These are phyloP conservation scores for Conidiobolus incongruus DNA, from an alignment of 371 early-diverging fungal genomes.

Conservation along the genomic window DNA sequence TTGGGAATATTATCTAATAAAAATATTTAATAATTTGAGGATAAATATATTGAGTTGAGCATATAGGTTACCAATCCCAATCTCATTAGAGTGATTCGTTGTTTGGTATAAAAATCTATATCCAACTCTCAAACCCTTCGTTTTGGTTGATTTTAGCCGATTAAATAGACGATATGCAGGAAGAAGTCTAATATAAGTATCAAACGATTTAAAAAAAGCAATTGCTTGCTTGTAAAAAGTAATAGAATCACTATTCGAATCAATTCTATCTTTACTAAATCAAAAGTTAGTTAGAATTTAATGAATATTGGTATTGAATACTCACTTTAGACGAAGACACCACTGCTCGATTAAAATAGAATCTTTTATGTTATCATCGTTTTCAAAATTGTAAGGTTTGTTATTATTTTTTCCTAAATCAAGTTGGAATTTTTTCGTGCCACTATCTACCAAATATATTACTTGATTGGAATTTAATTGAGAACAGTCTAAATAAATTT, in stretches of 20 bases:
- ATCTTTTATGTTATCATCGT: not conserved
- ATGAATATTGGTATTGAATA: not conserved
- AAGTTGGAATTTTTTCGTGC: not conserved
- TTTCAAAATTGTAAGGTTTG: not conserved
- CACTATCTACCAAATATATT: slow-evolving; percentile 30
- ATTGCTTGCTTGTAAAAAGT: slow-evolving; percentile 73
- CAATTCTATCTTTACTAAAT: too few species aligned
- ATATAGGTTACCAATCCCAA: not conserved
- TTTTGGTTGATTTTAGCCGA: slow-evolving; percentile 16
- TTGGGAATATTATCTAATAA: not conserved
- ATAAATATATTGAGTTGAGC: not conserved
- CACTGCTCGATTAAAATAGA: not conserved
- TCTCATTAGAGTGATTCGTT: not conserved
- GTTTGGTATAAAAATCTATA: slow-evolving; percentile 20
- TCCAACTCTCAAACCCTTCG: slow-evolving; percentile 24
- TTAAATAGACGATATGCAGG: slow-evolving; percentile 42
- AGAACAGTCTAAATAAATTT: slow-evolving; percentile 46
- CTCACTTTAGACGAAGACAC: not conserved
- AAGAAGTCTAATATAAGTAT: slow-evolving; percentile 44
- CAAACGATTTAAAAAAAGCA: slow-evolving; percentile 65
- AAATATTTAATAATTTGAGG: not conserved
- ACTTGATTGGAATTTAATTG: slow-evolving; percentile 22
- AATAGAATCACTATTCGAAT: too few species aligned
- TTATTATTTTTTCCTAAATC: slow-evolving; percentile 3
- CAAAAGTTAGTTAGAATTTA: slow-evolving; percentile 10